phyloP scores from a whole-genome alignment of 495 filamentous ascomycete genomes.

The Penicillium fimorum region DNA sequence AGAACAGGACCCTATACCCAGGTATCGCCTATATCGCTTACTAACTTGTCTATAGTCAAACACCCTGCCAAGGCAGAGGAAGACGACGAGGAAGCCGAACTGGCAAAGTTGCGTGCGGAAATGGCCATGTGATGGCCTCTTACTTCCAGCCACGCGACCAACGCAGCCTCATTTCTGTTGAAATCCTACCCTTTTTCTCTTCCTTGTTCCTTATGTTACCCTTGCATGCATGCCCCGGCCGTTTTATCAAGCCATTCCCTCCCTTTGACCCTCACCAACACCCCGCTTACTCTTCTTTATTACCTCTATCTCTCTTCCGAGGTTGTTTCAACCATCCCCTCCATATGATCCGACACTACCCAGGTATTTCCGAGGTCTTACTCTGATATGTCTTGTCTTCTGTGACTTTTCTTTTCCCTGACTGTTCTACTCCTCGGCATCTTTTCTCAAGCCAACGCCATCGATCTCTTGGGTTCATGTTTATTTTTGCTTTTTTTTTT shows the following conservation, averaged over 20 bases:
- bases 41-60: slow-evolving; percentile 18
- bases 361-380: neutral
- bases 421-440: slow-evolving; percentile 6
- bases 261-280: neutral
- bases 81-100: slow-evolving; percentile 95
- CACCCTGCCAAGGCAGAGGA: slow-evolving; percentile 57
- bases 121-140: slow-evolving; percentile 73
- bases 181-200: neutral
- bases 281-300: neutral
- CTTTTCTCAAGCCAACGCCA: neutral
- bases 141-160: slow-evolving; percentile 5
- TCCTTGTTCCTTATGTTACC: slow-evolving; percentile 1
- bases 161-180: slow-evolving; percentile 4
- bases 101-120: slow-evolving; percentile 90
- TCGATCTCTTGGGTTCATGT: neutral
- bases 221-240: slow-evolving; percentile 10
- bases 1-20: slow-evolving; percentile 14
- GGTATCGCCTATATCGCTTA: neutral
- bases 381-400: slow-evolving; percentile 4
- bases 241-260: slow-evolving; percentile 9
- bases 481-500: neutral
- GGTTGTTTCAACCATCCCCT: slow-evolving; percentile 4
- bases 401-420: slow-evolving; percentile 16
- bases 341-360: neutral
- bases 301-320: slow-evolving; percentile 7